Evolutionary conservation across 805 yeast species (phyloP).

Genomic region (Jamesozyma gamospora): DNA sequence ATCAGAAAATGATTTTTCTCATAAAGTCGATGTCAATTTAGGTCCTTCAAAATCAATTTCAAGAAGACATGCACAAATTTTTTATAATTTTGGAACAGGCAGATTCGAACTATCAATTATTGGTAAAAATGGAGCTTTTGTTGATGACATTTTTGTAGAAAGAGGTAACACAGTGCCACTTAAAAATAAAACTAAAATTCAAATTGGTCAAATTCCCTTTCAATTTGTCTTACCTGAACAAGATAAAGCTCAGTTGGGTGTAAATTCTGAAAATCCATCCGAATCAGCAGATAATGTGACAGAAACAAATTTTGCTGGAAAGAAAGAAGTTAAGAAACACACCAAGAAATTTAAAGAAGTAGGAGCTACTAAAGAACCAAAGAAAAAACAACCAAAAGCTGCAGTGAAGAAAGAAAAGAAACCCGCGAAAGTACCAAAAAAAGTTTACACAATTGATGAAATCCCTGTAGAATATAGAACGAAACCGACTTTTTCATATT

Average conservation of each 20-base stretch:
- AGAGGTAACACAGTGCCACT: slow-evolving; percentile 87
- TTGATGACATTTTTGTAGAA: slow-evolving; percentile 81
- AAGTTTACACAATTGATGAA: slow-evolving; percentile 66
- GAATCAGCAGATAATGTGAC: slow-evolving; percentile 2
- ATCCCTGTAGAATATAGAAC: slow-evolving; percentile 80
- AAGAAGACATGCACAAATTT: slow-evolving; percentile 88
- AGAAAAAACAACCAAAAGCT: slow-evolving; percentile 30
- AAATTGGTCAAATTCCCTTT: slow-evolving; percentile 87
- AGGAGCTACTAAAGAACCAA: slow-evolving; percentile 24
- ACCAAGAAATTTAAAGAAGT: slow-evolving; percentile 5
- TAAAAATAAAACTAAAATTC: slow-evolving; percentile 71
- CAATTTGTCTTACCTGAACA: slow-evolving; percentile 74
- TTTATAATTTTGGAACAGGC: slow-evolving; percentile 93
- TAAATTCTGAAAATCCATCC: slow-evolving; percentile 4
- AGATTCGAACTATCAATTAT: slow-evolving; percentile 83
- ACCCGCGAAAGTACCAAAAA: slow-evolving; percentile 46
- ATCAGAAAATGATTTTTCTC: slow-evolving; percentile 58
- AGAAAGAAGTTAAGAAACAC: slow-evolving; percentile 8
- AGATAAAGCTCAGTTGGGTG: slow-evolving; percentile 33
- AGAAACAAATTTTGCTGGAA: slow-evolving; percentile 3
- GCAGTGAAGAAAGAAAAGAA: slow-evolving; percentile 41
- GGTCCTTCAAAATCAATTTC: slow-evolving; percentile 91
- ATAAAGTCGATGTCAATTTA: slow-evolving; percentile 82
- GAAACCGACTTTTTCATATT: slow-evolving; percentile 76
- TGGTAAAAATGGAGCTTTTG: slow-evolving; percentile 96